Base-by-base conservation (phyloP, 495 filamentous ascomycete species). In the Penicillium pancosmium region DNA sequence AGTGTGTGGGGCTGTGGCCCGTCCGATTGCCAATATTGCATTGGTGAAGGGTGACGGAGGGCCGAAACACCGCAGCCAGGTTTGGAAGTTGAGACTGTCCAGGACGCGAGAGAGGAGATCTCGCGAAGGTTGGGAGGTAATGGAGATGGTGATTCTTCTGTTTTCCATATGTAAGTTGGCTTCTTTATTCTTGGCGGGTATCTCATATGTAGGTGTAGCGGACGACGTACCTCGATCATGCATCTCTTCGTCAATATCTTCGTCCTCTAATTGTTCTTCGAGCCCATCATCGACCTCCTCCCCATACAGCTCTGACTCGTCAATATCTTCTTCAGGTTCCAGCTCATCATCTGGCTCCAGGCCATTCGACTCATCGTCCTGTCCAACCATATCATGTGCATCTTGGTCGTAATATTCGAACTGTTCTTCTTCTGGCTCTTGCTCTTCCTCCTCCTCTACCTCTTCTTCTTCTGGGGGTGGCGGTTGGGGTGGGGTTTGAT, bases 11-110 rank as follows among this genome's bases (percentile, higher is more conserved):
- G 94, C 66, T 98, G 94, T 5, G 93, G 92, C 1, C 94, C 95
- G 71, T 98, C 95, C 15, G 91, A 96, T 73, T 98, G 94, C 94
- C 94, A 98, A 80, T 91, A 98, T 61, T 88, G 85, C 49, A 81
- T 75, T 3, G 89, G 84, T 46, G 91, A 89, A 21, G 92, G 89
- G 68, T 86, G 83, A 19, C 91, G 88, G 21, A 98, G 86, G 61
- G 93, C 91, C 33, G 88, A 82, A 46, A 97, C 87, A 36, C 91
- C 91, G 70, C 90, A 96, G 55, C 92, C 92, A 1, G 93, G 94
- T 76, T 97, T 98, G 69, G 86, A 86, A 61, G 90, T 93, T 60
- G 86, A 90, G 58, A 97, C 92, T 13, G 91, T 93, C 85, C 94
- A 97, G 51, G 89, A 91, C 21, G 93, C 94, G 38, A 98, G 86